phyloP scores from a whole-genome alignment of 2,329 filamentous ascomycete species.

The Pseudogymnoascus sp. region DNA sequence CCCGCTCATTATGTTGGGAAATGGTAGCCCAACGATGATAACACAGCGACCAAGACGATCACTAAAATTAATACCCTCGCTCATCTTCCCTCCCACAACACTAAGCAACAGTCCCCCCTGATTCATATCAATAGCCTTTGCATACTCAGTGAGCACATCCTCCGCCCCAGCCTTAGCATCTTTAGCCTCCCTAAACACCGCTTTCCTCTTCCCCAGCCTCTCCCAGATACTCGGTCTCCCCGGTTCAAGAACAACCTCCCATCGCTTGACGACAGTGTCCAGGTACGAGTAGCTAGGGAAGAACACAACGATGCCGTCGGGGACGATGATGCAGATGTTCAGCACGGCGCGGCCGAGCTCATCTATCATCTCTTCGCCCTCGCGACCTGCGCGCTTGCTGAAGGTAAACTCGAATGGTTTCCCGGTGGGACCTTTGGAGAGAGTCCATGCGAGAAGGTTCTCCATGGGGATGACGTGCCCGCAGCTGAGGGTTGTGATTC shows the following conservation, averaged over 20 bases:
- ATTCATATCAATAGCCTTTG: slow-evolving; percentile 51
- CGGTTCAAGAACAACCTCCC: slow-evolving; percentile 40
- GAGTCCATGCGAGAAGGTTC: slow-evolving; percentile 71
- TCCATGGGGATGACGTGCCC: slow-evolving; percentile 83
- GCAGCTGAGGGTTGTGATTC: slow-evolving; percentile 77
- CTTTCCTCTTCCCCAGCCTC: slow-evolving; percentile 50
- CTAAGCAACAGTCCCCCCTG: slow-evolving; percentile 76
- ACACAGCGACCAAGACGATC: slow-evolving; percentile 84
- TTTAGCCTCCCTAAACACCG: slow-evolving; percentile 52
- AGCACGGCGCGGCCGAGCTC: slow-evolving; percentile 69
- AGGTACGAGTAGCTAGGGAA: slow-evolving; percentile 94
- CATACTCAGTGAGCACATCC: slow-evolving; percentile 66
- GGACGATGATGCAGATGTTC: slow-evolving; percentile 64
- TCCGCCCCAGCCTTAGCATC: slow-evolving; percentile 56
- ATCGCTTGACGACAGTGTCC: slow-evolving; percentile 58
- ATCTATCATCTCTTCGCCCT: slow-evolving; percentile 50
- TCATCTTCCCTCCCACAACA: slow-evolving; percentile 89
- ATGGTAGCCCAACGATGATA: slow-evolving; percentile 84
- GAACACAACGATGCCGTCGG: slow-evolving; percentile 87
- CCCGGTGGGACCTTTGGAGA: slow-evolving; percentile 44
- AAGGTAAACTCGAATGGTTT: slow-evolving; percentile 79
- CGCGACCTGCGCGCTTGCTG: slow-evolving; percentile 58
- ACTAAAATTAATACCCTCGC: slow-evolving; percentile 97
- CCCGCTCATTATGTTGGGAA: slow-evolving; percentile 79
- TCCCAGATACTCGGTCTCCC: slow-evolving; percentile 45